Evolutionary conservation across 768 basidiomycete genomes (phyloP).

Genomic region (Suillus lakei): DNA sequence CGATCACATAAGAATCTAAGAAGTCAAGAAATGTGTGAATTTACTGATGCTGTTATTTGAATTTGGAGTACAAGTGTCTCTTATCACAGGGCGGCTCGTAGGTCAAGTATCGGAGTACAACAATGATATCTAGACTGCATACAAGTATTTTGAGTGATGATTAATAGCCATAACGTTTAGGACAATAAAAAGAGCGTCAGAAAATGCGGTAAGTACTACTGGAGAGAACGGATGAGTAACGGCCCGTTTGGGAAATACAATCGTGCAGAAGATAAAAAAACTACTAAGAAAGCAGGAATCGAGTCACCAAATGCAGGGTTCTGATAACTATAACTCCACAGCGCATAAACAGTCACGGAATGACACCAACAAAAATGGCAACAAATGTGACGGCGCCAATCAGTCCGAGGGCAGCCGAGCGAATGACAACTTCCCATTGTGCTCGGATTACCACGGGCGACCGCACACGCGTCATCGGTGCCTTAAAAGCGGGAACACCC

Average conservation of each 20-base stretch:
- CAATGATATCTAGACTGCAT: too few relatives aligned
- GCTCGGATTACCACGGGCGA: constrained; percentile 75
- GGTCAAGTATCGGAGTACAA: too few relatives aligned
- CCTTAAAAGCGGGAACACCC: constrained; percentile 70
- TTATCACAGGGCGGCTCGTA: too few relatives aligned
- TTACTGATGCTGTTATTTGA: too few relatives aligned
- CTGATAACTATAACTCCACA: not conserved
- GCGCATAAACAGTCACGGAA: constrained; percentile 23
- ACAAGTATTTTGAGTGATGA: too few relatives aligned
- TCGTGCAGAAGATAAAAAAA: not conserved
- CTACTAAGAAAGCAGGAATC: not conserved
- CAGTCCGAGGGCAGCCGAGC: constrained; percentile 56
- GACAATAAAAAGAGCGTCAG: not conserved
- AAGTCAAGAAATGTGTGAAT: too few relatives aligned
- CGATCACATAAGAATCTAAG: too few relatives aligned
- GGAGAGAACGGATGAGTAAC: not conserved
- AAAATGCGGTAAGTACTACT: not conserved
- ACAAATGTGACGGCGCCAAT: constrained; percentile 38
- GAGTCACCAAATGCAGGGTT: not conserved
- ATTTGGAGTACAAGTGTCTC: too few relatives aligned
- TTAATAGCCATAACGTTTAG: too few relatives aligned
- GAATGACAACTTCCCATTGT: constrained; percentile 84
- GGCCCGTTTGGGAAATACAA: not conserved
- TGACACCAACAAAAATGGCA: constrained; percentile 37
- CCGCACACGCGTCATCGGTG: constrained; percentile 70